phyloP scores from a whole-genome alignment of 495 filamentous ascomycete species.

The Physcia stellaris region DNA sequence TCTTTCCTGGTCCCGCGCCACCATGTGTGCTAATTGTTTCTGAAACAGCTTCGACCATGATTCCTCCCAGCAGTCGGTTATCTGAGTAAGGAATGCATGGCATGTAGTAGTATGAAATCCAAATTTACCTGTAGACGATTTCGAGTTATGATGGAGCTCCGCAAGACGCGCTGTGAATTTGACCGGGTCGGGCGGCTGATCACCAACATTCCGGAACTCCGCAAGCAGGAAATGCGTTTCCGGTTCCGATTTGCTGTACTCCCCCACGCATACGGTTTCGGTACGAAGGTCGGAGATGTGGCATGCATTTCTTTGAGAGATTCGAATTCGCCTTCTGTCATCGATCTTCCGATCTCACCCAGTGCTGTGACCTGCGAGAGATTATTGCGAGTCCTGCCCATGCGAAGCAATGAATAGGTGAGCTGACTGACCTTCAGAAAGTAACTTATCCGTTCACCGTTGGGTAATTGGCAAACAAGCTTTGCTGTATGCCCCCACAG shows the following conservation, averaged over 20 bases:
- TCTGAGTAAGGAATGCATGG: conserved; percentile 31
- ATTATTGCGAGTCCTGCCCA: background rate
- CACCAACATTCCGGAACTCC: conserved; percentile 27
- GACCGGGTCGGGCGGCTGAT: conserved; percentile 23
- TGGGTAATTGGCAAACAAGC: conserved; percentile 16
- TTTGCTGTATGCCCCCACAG: conserved; percentile 22
- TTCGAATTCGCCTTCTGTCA: conserved; percentile 33
- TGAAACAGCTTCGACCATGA: conserved; percentile 34
- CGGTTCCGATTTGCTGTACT: conserved; percentile 17
- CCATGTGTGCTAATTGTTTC: conserved; percentile 18
- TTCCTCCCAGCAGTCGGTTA: conserved; percentile 25
- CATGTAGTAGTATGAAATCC: conserved; percentile 37
- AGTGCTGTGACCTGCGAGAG: conserved; percentile 2
- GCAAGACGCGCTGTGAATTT: conserved; percentile 28
- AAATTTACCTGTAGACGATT: conserved; percentile 38
- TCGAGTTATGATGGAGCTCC: conserved; percentile 23
- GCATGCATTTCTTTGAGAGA: conserved; percentile 30
- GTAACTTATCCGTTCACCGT: conserved; percentile 17
- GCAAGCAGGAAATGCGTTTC: conserved; percentile 33
- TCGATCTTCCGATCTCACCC: conserved; percentile 20
- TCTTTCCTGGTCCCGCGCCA: conserved; percentile 8
- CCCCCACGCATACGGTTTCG: conserved; percentile 33
- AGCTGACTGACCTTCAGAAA: conserved; percentile 23
- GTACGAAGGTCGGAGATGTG: conserved; percentile 27
- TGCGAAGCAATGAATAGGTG: background rate